Base-by-base conservation (phyloP, 257 asterid species). In the Cinchona pubescens region DNA sequence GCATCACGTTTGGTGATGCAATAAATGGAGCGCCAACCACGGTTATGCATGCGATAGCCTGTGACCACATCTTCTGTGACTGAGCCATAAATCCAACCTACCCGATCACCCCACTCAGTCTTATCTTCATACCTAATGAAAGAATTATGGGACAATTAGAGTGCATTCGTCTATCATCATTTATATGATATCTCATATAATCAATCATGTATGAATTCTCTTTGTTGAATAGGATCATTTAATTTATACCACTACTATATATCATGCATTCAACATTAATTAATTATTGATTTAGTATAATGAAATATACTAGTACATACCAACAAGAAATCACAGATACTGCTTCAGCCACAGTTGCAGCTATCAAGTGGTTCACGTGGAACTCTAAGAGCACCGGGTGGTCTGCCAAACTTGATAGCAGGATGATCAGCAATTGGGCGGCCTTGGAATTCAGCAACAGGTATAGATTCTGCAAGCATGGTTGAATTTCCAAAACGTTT, bases 371-470 rank as follows among this genome's bases (percentile, higher is more conserved):
- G 85, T 70, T 80, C 86, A 14, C 74, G 73, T 30, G 85, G 86
- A 42, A 45, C 71, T 30, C 83, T 72, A 29, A 85, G 86, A 34
- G 77, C 78, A 53, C 86, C 85, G 4, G 86, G 85, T 8, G 85
- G 86, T 65, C 88, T 71, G 40, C 88, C 88, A 58, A 68, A 77
- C 81, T 85, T 85, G 67, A 85, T 85, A n/a, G 88, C 86, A 55
- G 86, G 86, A 69, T 85, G 88, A 83, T 85, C 88, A 18, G 88
- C 88, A 14, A 85, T 55, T 30, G 86, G 88, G 27, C 88, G 86
- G 12, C 86, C 88, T 75, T 85, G 82, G 73, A 71, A 85, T 60
- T 85, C 88, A 34, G 88, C 85, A 3, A 82, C 67, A 29, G 88
- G 85, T 53, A 85, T 85, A 32, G 88, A 85, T 59, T 85, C 88